phyloP scores from a whole-genome alignment of 495 filamentous ascomycete species.

The Sporormia fimetaria region DNA sequence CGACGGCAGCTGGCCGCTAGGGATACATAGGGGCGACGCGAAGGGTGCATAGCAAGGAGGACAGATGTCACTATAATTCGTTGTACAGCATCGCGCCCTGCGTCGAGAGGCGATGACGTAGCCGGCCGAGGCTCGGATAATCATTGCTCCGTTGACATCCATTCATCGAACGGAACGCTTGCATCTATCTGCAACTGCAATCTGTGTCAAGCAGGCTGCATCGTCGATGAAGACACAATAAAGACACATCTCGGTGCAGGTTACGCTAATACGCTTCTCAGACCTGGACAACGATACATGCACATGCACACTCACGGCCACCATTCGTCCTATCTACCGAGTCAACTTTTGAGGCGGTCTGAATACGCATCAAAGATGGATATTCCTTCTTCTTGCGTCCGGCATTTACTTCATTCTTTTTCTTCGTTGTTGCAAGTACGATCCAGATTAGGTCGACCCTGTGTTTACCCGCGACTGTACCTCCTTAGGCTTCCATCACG shows the following conservation, averaged over 20 bases:
- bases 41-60: background rate
- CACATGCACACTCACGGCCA: background rate
- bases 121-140: background rate
- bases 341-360: too few species aligned
- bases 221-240: background rate
- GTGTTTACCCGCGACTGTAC: too few species aligned
- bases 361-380: too few species aligned
- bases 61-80: background rate
- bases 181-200: background rate
- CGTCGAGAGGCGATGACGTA: constrained; percentile 3
- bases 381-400: too few species aligned
- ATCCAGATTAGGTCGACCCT: too few species aligned
- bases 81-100: background rate
- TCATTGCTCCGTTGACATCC: background rate
- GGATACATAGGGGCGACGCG: background rate
- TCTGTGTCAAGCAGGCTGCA: background rate
- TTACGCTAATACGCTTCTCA: background rate
- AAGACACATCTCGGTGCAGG: background rate
- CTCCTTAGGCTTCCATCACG: too few species aligned
- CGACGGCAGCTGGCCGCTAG: background rate
- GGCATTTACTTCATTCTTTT: too few species aligned
- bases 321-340: too few species aligned
- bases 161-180: background rate
- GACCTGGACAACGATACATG: background rate
- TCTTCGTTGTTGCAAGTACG: too few species aligned